Base-by-base conservation (phyloP, 208 protist genomes). In the Crithidia fasciculata region DNA sequence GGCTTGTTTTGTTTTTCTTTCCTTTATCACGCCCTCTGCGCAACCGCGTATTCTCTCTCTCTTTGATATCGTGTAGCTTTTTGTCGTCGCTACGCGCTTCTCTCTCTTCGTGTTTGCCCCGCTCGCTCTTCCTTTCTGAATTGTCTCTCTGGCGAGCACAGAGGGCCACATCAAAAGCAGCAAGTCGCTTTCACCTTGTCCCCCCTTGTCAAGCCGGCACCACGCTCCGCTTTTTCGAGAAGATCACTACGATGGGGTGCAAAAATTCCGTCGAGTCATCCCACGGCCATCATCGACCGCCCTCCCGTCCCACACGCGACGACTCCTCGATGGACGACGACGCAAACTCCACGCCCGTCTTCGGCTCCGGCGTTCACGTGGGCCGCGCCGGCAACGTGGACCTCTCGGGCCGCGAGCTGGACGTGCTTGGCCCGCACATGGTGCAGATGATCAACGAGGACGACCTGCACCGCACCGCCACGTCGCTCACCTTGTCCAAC, bases 361-460 rank as follows among this genome's bases (percentile, higher is more conserved):
- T 96, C 76, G 91, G 91, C 61, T 87, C 71, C 7, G 89, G 89
- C 45, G 80, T 96, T 2, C 91, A 96, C 68, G 87, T 96, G 45
- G 91, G 91, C 13, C 82, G 92, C 19, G 82, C 80, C 41, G 92
- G 92, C 54, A 93, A 96, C 64, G 89, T 93, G 5, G 88, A 96
- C 64, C 74, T 96, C 12, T 87, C 86, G 5, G 78, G 81, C 18
- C 85, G 92, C 19, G 86, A 87, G 15, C 76, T 96, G 18, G 81
- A 88, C 52, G 75, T 88, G 56, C 72, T 96, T 19, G 85, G 82
- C 0, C 68, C 72, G 15, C 76, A 84, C 9, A 86, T 91, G 52
- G 82, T 96, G 45, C 69, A 86, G 37, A 74, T 91, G 74, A 93
- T 96, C 55, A 84, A 76, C 36, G 64, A 84, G 49, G 89, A 93